Evolutionary conservation across 2,329 filamentous ascomycete species (phyloP).

Genomic region (Exophiala dermatitidis): DNA sequence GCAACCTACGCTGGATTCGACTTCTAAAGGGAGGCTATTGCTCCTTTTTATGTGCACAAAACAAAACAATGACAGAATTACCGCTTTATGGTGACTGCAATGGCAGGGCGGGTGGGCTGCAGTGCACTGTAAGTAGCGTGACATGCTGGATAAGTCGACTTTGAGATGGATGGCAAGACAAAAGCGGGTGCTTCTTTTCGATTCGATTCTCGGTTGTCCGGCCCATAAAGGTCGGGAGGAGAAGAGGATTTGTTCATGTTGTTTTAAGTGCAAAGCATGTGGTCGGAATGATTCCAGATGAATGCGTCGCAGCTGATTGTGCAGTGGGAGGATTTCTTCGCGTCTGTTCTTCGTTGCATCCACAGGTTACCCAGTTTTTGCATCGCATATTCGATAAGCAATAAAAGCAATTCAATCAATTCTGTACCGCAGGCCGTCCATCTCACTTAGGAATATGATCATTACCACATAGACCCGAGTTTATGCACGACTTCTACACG

Average conservation of each 20-base stretch:
- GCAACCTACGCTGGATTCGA: neutral
- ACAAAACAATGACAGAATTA: constrained; percentile 1
- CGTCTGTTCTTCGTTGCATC: too few species aligned
- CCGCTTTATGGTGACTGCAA: constrained; percentile 16
- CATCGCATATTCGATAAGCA: too few species aligned
- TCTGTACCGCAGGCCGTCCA: too few species aligned
- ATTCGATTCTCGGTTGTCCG: neutral
- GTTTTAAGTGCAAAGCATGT: neutral
- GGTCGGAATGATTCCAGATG: too few species aligned
- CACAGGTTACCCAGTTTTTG: too few species aligned
- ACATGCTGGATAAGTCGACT: neutral
- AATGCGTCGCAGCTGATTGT: too few species aligned
- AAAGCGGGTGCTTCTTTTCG: neutral
- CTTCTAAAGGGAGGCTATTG: neutral
- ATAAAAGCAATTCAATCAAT: too few species aligned
- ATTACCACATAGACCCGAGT: too few species aligned
- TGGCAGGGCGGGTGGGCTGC: constrained; percentile 19
- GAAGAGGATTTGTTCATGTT: neutral
- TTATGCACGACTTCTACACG: too few species aligned
- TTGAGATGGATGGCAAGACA: neutral
- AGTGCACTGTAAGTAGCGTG: constrained; percentile 18
- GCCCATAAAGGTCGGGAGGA: neutral
- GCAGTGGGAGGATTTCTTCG: too few species aligned
- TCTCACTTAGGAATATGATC: too few species aligned
- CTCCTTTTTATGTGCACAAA: neutral